Evolutionary conservation across 331 rosid species (phyloP), one percentile per base, ranked within the genome.

Genomic region (Rosa hybrid): DNA sequence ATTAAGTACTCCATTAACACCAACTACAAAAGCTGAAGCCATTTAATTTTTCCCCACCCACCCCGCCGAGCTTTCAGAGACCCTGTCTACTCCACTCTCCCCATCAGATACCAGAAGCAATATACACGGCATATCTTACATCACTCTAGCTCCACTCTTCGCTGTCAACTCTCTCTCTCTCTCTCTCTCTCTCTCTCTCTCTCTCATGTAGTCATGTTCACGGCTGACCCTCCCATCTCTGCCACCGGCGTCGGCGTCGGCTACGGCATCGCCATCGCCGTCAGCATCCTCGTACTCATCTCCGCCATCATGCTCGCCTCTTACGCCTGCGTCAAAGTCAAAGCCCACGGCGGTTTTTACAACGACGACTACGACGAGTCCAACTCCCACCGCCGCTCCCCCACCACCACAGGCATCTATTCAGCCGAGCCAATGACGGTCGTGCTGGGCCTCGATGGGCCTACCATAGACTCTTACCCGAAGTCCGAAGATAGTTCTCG

Each of bases 241-340:
- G 25, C 84, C 10, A 6, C 90, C 71, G 89, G 89, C 18, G 88
- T 83, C 1, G 88, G 92, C 30, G 89, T 91, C 30, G 91, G 95
- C 38, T 91, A 91, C 72, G 91, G 91, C 82, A 91, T 91, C 0
- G 90, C 93, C 75, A 89, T 91, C 8, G 88, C 91, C n/a, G 86
- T 91, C n/a, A 89, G 91, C 87, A 89, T 91, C 71, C 96, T 91
- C 34, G 90, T 91, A 49, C 90, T 91, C 78, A 83, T 91, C 82
- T 89, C 96, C 78, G 84, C 91, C 76, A 87, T 91, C 86, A 91
- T 89, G 96, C 90, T 91, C 16, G 87, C 88, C 45, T 91, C 93
- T 56, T 91, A 91, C 76, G 84, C 83, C 4, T 91, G 93, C 38
- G 84, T 89, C 56, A 91, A 87, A 60, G 76, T 91, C 59, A 69